Conservation (phyloP, 805 yeast species). For the Lachancea kluyveri region DNA sequence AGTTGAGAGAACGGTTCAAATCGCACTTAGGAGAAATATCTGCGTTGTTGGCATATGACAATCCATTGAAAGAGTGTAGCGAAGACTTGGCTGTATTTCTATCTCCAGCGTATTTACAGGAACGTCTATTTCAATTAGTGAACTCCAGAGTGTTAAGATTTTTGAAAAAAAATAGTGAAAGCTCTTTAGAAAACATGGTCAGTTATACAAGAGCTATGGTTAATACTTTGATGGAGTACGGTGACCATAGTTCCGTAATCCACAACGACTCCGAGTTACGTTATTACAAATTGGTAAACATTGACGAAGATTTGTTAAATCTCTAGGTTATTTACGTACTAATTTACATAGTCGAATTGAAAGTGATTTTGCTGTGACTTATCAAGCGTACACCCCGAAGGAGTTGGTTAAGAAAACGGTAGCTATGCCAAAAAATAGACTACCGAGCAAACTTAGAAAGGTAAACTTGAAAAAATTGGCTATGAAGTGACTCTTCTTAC, state of each 20-base stretch:
- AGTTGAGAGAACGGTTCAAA: conserved; percentile 29
- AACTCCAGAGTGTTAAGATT: conserved; percentile 37
- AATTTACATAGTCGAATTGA: background rate
- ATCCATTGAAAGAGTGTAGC: conserved; percentile 39
- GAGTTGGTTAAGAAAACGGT: conserved; percentile 36
- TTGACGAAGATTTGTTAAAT: conserved; percentile 41
- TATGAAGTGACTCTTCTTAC: conserved; percentile 9
- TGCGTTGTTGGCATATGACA: conserved; percentile 45
- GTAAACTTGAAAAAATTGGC: conserved; percentile 22
- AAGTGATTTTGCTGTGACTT: conserved; percentile 1
- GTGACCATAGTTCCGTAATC: conserved; percentile 28
- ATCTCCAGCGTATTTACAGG: conserved; percentile 24
- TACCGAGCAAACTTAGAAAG: conserved; percentile 27
- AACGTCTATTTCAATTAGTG: conserved; percentile 25
- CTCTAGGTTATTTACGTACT: conserved; percentile 9
- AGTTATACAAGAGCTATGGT: conserved; percentile 36
- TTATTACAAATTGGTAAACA: conserved; percentile 34
- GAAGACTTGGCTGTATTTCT: conserved; percentile 21
- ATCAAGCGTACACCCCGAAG: conserved; percentile 40
- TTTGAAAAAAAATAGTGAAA: conserved; percentile 37
- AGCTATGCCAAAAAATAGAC: conserved; percentile 36
- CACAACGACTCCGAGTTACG: conserved; percentile 16
- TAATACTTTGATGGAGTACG: conserved; percentile 27
- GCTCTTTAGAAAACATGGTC: conserved; percentile 39
- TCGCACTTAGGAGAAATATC: conserved; percentile 41